Evolutionary conservation across 805 yeast species (phyloP), one percentile per base, ranked within the genome.

Genomic region (Candida orba): DNA sequence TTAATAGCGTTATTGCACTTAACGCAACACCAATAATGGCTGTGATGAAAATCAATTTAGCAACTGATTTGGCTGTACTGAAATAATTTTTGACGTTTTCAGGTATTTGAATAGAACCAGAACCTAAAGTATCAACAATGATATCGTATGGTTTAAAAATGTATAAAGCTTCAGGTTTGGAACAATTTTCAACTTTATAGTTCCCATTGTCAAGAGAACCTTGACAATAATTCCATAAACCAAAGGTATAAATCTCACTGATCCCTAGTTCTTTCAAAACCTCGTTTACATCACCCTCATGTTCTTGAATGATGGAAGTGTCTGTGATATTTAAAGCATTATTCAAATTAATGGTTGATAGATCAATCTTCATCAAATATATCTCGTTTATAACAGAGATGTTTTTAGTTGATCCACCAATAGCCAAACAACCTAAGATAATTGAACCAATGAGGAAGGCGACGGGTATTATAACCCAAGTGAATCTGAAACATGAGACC

Each of bases 171-270:
- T 67, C 60, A 18, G 90, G 77, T 9, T 67, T 54, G 14, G 75
- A 64, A 60, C 95, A 85, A 57, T 66, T 66, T 4, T 69, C 65
- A 50, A 69, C 67, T 40, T 66, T 43, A 36, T 59, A 53, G 33
- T 45, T 45, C 27, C 57, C 53, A 15, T 38, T 27, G 29, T 40
- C 37, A 10, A 33, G 40, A 14, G 41, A 50, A 42, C 66, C 36
- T 20, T 13, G 53, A 60, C 89, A 81, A 62, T 77, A 80, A 22
- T 83, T 82, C 76, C 83, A 81, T 51, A 77, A 62, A 32, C 86
- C 84, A 30, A 79, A 64, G 14, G 75, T 68, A 51, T 75, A 76
- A 25, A 73, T 65, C 36, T 71, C 72, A 4, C 74, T 58, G 8
- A 78, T 52, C 3, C 74, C 75, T 24, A 31, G 27, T 4, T 17